phyloP scores from a whole-genome alignment of 164 flowering plant genomes.

The Dillenia suffruticosa region DNA sequence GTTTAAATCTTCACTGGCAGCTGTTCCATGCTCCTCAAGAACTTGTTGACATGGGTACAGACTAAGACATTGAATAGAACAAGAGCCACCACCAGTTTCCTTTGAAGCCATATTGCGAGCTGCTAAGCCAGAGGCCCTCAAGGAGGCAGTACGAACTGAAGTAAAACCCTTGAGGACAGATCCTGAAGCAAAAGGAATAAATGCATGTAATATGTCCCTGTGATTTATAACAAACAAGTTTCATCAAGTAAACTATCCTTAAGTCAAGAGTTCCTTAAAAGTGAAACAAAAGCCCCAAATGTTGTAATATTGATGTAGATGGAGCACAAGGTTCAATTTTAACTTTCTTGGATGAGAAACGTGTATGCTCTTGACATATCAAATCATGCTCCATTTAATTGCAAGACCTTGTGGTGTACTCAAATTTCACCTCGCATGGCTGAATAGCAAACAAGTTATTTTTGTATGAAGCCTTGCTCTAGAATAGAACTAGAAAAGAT shows the following conservation, averaged over 20 bases:
- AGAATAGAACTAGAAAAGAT: no score
- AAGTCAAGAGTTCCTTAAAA: background rate
- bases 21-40: constrained; percentile 8
- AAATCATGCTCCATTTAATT: background rate
- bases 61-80: constrained; percentile 11
- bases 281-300: background rate
- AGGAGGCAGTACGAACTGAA: constrained; percentile 50
- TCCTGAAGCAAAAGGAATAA: constrained; percentile 27
- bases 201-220: background rate
- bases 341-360: background rate
- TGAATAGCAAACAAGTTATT: no score
- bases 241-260: background rate
- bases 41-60: constrained; percentile 15
- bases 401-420: no score
- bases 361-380: background rate
- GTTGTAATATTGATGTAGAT: background rate
- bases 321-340: background rate
- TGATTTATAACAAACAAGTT: background rate
- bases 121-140: constrained; percentile 52
- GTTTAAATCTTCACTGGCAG: constrained; percentile 3
- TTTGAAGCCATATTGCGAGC: constrained; percentile 20
- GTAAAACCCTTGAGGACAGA: constrained; percentile 29
- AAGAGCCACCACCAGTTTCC: constrained; percentile 8
- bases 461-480: no score
- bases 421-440: no score